Evolutionary conservation across 2,329 filamentous ascomycete species (phyloP).

Genomic region (Geosmithia putterillii): DNA sequence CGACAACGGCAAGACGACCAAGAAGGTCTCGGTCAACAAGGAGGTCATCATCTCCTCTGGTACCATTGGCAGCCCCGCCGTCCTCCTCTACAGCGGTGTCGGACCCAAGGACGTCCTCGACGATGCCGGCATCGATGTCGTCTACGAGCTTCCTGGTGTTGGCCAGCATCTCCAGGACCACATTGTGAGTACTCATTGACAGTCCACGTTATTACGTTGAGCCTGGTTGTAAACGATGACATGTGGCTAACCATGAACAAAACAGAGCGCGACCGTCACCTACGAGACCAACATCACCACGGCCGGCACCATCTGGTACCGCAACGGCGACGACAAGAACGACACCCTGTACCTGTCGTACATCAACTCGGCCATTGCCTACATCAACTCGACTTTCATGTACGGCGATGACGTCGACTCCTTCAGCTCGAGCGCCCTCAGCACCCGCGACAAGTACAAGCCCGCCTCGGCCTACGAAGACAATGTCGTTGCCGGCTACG

Average conservation of each 20-base stretch:
- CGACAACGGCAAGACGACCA: neutral
- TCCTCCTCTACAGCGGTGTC: slow-evolving; percentile 19
- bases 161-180: slow-evolving; percentile 29
- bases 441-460: neutral
- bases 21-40: slow-evolving; percentile 11
- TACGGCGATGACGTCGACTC: neutral
- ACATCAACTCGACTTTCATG: neutral
- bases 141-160: slow-evolving; percentile 21
- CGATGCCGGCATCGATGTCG: slow-evolving; percentile 15
- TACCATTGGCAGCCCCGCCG: slow-evolving; percentile 24
- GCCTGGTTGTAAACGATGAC: neutral
- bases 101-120: slow-evolving; percentile 15
- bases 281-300: neutral
- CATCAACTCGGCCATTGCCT: neutral
- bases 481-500: neutral
- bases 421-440: neutral
- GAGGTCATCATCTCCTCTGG: slow-evolving; percentile 31
- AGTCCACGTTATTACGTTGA: neutral
- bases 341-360: neutral
- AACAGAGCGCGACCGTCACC: slow-evolving; percentile 7
- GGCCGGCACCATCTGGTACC: neutral
- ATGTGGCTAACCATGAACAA: neutral
- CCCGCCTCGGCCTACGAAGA: neutral
- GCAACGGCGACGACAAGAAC: neutral
- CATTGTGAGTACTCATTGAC: neutral